Evolutionary conservation across 768 basidiomycete genomes (phyloP), one percentile per base, ranked within the genome.

Genomic region (Trametes cingulata): DNA sequence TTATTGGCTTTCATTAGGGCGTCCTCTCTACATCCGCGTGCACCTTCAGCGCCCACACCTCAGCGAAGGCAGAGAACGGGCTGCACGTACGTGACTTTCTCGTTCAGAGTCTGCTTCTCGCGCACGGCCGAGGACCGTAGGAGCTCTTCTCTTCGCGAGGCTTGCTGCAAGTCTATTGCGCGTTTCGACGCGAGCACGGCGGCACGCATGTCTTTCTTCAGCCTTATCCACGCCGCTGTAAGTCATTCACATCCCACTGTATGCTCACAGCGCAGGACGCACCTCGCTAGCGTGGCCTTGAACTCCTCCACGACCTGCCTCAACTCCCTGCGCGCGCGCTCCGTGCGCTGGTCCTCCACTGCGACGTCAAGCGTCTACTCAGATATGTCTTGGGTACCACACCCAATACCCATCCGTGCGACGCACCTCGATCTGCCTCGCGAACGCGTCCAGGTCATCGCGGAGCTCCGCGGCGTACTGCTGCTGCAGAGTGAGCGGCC

Each of bases 1-100:
- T 90, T 82, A 56, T 87, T 93, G n/a, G 93, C 87, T 63, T 86
- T 86, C 88, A 95, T 94, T 13, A 99, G 80, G 0, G 82, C 81
- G 65, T 97, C 95, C 63, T 94, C 93, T 8, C 88, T 90, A 46
- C 2, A 10, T 2, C 43, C 41, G 45, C 54, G 39, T n/a, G n/a
- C n/a, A n/a, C n/a, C n/a, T n/a, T n/a, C n/a, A n/a, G n/a, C n/a
- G n/a, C n/a, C n/a, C n/a, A n/a, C n/a, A n/a, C n/a, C n/a, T n/a
- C n/a, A n/a, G n/a, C n/a, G n/a, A 8, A 54, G 15, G 29, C 29
- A 33, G 25, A 37, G 46, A 48, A 39, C 19, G 0, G 37, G 14
- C 4, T 39, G 8, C 7, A 82, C 86, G 56, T 62, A 88, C 88
- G 80, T 76, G 53, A 79, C 76, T 76, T 90, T 89, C 73, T 85